These are phyloP conservation scores for Gossypium mustelinum DNA, from an alignment of 345 rosid genomes.

Conservation along the genomic window DNA sequence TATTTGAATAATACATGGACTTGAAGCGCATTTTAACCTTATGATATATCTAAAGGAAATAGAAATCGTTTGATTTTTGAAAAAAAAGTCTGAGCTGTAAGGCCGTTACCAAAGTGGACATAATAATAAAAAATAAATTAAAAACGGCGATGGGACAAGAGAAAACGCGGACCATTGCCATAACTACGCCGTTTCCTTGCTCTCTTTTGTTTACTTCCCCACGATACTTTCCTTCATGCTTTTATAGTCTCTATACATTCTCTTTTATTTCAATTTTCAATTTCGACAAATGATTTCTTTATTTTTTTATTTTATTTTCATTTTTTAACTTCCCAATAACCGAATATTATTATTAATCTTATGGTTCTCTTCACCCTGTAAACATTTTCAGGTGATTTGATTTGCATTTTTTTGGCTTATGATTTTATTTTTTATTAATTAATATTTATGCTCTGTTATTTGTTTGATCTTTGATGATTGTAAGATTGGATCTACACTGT, in stretches of 20 bases:
- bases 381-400: slow-evolving; percentile 6
- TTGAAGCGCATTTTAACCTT: no score
- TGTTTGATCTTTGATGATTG: not conserved
- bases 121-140: not conserved
- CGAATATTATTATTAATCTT: not conserved
- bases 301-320: not conserved
- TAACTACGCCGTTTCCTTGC: slow-evolving; percentile 17
- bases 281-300: not conserved
- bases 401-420: not conserved
- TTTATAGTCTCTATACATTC: not conserved
- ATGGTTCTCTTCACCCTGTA: not conserved
- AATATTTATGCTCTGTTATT: not conserved
- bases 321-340: not conserved
- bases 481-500: slow-evolving; percentile 5
- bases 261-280: not conserved
- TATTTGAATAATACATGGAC: no score
- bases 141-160: slow-evolving; percentile 11
- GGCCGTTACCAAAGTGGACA: slow-evolving; percentile 20
- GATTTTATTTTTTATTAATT: not conserved
- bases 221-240: not conserved
- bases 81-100: not conserved
- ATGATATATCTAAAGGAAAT: no score
- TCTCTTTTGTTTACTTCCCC: not conserved
- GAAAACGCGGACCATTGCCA: slow-evolving; percentile 18
- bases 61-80: not conserved